Evolutionary conservation across 768 basidiomycete genomes (phyloP).

Genomic region (Podaxis sp.): DNA sequence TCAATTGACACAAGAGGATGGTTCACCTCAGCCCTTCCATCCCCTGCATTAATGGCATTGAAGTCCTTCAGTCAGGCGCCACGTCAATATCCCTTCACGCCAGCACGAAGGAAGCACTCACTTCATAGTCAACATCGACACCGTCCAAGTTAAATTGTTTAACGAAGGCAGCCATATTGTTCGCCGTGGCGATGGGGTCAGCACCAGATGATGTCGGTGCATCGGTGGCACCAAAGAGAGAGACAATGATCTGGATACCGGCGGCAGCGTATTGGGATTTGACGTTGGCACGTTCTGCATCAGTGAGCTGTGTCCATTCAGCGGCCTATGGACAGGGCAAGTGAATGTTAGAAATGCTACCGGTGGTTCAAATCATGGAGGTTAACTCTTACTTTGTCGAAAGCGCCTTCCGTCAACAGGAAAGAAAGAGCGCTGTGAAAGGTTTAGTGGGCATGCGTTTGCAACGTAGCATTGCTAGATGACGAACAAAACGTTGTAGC

Average conservation of each 20-base stretch:
- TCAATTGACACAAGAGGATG: not conserved
- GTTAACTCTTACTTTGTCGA: constrained; percentile 43
- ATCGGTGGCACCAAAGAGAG: constrained; percentile 60
- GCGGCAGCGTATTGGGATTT: constrained; percentile 54
- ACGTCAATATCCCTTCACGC: not conserved
- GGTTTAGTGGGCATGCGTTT: not conserved
- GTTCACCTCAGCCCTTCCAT: constrained; percentile 50
- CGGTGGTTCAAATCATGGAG: not conserved
- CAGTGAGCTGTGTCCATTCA: constrained; percentile 52
- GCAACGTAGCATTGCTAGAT: not conserved
- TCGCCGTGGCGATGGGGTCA: constrained; percentile 61
- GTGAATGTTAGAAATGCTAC: not conserved
- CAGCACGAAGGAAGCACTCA: not conserved
- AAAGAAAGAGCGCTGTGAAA: constrained; percentile 45
- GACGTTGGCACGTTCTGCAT: constrained; percentile 43
- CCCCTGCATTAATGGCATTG: constrained; percentile 52
- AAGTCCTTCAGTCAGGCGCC: constrained; percentile 48
- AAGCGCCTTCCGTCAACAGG: constrained; percentile 53
- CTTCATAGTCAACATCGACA: constrained; percentile 70
- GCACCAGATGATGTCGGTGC: constrained; percentile 55
- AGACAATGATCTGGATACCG: constrained; percentile 60
- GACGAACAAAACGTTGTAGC: constrained; percentile 59
- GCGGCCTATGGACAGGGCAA: constrained; percentile 32
- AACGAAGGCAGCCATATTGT: constrained; percentile 66
- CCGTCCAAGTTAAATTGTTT: constrained; percentile 62